These are phyloP conservation scores for Xerocomellus intermedius DNA, from an alignment of 768 basidiomycete genomes.

Conservation along the genomic window DNA sequence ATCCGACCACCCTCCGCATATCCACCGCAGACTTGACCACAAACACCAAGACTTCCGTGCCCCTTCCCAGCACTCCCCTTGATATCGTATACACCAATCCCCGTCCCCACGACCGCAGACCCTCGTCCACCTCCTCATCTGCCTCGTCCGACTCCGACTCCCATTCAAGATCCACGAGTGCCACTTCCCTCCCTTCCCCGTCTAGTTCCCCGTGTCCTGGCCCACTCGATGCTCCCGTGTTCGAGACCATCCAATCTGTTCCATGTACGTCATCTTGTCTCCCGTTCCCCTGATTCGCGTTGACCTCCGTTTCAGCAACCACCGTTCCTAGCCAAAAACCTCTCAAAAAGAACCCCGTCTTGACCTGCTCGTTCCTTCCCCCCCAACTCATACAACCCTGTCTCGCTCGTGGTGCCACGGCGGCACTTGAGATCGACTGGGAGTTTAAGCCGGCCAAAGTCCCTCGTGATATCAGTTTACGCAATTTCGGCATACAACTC, in stretches of 20 bases:
- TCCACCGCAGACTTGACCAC: conserved; percentile 18
- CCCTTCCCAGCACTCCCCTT: conserved; percentile 15
- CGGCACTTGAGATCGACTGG: conserved; percentile 38
- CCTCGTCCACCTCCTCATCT: conserved; percentile 28
- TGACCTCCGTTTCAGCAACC: conserved; percentile 12
- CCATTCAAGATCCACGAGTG: conserved; percentile 22
- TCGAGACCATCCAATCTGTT: conserved; percentile 2
- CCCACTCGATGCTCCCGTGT: not conserved
- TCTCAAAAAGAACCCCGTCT: conserved; percentile 31
- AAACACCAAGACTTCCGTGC: conserved; percentile 6
- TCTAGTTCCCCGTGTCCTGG: conserved; percentile 12
- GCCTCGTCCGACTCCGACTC: conserved; percentile 26
- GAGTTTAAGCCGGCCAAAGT: conserved; percentile 71
- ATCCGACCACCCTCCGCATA: conserved; percentile 37
- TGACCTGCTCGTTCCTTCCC: conserved; percentile 53
- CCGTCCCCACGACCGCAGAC: conserved; percentile 29
- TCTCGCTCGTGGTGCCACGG: conserved; percentile 14
- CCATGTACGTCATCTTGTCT: not conserved
- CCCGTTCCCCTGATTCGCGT: not conserved
- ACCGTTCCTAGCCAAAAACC: conserved; percentile 6
- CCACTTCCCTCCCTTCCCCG: conserved; percentile 32
- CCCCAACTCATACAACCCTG: conserved; percentile 41
- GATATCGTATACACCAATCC: conserved; percentile 5
- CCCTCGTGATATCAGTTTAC: conserved; percentile 77
- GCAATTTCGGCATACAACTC: conserved; percentile 89